A percentile compares a stretch with the other conserved stretches of the same genome.
Evolutionary conservation across 495 filamentous ascomycete species (phyloP).

Genomic region (Penicillium samsonianum): DNA sequence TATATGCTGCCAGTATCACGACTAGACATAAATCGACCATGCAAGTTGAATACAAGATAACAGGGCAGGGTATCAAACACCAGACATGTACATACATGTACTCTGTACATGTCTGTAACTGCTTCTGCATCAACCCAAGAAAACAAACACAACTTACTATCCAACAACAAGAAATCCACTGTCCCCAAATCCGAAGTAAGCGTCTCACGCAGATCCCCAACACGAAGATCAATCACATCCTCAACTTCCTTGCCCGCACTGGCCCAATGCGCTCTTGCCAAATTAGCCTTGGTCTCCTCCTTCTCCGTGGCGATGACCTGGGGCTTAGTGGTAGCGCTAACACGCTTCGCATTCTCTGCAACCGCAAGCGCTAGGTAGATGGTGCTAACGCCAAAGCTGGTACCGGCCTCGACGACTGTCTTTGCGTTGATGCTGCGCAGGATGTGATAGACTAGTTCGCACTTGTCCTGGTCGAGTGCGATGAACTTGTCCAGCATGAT

Average conservation of each 20-base stretch:
- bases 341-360: slow-evolving; percentile 31
- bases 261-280: slow-evolving; percentile 51
- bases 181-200: slow-evolving; percentile 42
- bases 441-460: slow-evolving; percentile 54
- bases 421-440: slow-evolving; percentile 43
- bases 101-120: too few relatives aligned
- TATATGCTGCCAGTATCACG: neutral
- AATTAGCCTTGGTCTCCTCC: slow-evolving; percentile 48
- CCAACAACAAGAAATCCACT: slow-evolving; percentile 57
- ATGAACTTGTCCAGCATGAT: slow-evolving; percentile 56
- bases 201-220: slow-evolving; percentile 56
- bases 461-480: slow-evolving; percentile 57
- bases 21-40: neutral
- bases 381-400: slow-evolving; percentile 59
- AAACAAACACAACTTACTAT: slow-evolving; percentile 46
- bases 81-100: too few relatives aligned
- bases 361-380: slow-evolving; percentile 61
- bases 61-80: neutral
- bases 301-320: slow-evolving; percentile 61
- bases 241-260: slow-evolving; percentile 45
- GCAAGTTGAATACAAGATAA: too few relatives aligned
- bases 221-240: slow-evolving; percentile 52
- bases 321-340: slow-evolving; percentile 22
- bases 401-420: slow-evolving; percentile 58
- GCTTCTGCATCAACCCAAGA: too few relatives aligned